Base-by-base conservation (phyloP, 2,329 filamentous ascomycete species). In the Sclerotinia sclerotiorum region DNA sequence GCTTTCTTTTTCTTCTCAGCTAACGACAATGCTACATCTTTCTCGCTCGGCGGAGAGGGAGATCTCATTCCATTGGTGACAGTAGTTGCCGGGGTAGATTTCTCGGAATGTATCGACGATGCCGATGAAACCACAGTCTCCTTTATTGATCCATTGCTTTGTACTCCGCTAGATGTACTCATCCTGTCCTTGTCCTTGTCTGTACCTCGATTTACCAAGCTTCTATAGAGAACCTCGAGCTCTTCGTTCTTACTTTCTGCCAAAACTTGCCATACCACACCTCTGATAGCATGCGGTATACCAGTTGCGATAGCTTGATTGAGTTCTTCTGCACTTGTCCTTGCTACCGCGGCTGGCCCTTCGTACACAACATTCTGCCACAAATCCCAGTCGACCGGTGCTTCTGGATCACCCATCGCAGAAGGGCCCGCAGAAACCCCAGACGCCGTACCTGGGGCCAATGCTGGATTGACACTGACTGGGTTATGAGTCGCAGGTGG, bases 201-300 rank as follows among this genome's bases (percentile, higher is more conserved):
- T 3, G 92, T 94, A 32, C 94, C 94, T 69, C 92, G 87, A 61
- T 85, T 85, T 44, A 92, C 85, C 13, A 99, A 84, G 70, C 96
- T 93, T 72, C 85, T 87, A 80, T 98, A 99, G n/a, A 93, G 86
- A 21, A 84, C 81, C 79, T 99, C 95, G 24, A 99, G 82, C 56
- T 96, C 93, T 70, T 94, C 90, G 74, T 93, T 97, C 79, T 97
- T 97, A 81, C 94, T 97, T 77, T 97, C 93, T 4, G 95, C 93
- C 70, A 99, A 82, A 10, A 98, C 94, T 80, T 99, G 95, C 95
- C 95, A 99, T 63, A 99, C 94, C 2, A 99, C 95, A n/a, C 95
- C 96, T 69, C 95, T 89, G 70, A 99, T 97, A 3, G 94, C 94
- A 73, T 90, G 93, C 1, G 95, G 95, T 68, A 99, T 99, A 44